phyloP scores from a whole-genome alignment of 2,329 filamentous ascomycete genomes.

The Aspergillus udagawae region DNA sequence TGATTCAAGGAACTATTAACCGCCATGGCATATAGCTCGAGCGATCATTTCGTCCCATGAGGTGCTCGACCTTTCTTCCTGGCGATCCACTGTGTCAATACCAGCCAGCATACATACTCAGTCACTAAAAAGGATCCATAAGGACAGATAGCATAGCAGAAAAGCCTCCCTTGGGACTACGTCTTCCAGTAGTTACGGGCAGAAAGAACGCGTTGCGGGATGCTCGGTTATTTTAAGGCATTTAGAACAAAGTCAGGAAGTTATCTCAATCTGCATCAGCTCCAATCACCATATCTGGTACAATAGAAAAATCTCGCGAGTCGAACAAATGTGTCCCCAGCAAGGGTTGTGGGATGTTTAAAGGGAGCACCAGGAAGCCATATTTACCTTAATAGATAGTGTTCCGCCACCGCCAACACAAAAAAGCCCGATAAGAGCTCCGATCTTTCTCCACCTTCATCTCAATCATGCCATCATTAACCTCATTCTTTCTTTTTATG shows the following conservation, averaged over 20 bases:
- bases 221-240: neutral
- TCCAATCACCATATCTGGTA: neutral
- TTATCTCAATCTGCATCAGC: neutral
- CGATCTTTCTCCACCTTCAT: neutral
- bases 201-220: neutral
- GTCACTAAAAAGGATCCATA: neutral
- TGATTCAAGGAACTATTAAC: neutral
- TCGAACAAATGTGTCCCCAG: neutral
- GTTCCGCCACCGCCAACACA: conserved; percentile 5
- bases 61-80: neutral
- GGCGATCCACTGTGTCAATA: neutral
- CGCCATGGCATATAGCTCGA: neutral
- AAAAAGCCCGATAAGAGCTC: neutral
- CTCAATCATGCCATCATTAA: neutral
- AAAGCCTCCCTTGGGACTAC: neutral
- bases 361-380: neutral
- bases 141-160: neutral
- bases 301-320: neutral
- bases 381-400: neutral
- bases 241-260: neutral
- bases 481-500: neutral
- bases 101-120: neutral
- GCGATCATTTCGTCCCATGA: neutral
- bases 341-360: neutral
- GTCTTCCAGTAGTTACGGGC: neutral